Conservation (phyloP, 202 grass and related monocot genomes). For the Cymbopogon flexuosus region DNA sequence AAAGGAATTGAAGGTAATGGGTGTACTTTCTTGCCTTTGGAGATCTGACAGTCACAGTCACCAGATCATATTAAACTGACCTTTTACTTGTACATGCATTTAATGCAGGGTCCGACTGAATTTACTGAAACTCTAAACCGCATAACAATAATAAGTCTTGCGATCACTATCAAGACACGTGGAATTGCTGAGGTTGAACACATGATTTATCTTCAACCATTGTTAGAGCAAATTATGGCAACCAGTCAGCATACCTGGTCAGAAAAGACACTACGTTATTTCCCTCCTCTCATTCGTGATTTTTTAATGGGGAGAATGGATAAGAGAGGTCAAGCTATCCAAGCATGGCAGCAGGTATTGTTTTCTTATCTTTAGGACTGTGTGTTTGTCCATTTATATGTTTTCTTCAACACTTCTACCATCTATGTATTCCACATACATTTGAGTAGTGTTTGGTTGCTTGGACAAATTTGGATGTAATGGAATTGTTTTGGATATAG, state of each 20-base stretch:
- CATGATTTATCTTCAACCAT: conserved; percentile 85
- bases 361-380: conserved; percentile 23
- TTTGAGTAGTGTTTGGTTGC: not conserved
- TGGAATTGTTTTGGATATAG: not conserved
- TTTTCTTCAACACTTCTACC: conserved; percentile 16
- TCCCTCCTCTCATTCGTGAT: conserved; percentile 78
- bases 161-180: conserved; percentile 95
- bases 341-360: conserved; percentile 82
- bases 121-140: conserved; percentile 98
- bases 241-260: conserved; percentile 97
- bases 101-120: conserved; percentile 84
- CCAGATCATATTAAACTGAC: not conserved
- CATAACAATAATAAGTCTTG: conserved; percentile 99
- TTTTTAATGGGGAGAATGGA: conserved; percentile 69
- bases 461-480: not conserved
- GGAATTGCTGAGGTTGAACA: conserved; percentile 98
- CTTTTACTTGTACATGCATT: conserved; percentile 9
- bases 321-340: conserved; percentile 89
- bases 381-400: conserved; percentile 16
- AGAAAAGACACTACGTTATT: conserved; percentile 80
- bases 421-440: not conserved
- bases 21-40: conserved; percentile 15
- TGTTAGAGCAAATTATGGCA: conserved; percentile 98
- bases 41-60: conserved; percentile 6
- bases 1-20: conserved; percentile 90